Conservation (phyloP, 257 asterid species). For the Gentiana straminea region DNA sequence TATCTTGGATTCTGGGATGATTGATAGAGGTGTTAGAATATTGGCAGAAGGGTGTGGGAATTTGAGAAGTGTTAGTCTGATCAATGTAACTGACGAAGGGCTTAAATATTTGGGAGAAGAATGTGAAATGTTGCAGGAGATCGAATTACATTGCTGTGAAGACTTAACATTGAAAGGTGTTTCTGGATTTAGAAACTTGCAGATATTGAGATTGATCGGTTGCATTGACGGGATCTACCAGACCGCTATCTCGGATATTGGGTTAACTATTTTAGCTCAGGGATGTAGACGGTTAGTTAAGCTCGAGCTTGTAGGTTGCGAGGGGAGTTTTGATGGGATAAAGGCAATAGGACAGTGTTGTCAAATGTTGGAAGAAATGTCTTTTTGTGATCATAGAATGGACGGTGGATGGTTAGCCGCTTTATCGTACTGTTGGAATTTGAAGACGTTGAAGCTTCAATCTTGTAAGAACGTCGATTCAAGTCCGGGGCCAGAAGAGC, state of each 20-base stretch:
- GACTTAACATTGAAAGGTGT: constrained; percentile 64
- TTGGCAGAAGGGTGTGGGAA: constrained; percentile 63
- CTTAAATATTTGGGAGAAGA: constrained; percentile 47
- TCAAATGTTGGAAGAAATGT: constrained; percentile 75
- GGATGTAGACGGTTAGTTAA: constrained; percentile 75
- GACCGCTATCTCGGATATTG: constrained; percentile 67
- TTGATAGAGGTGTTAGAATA: constrained; percentile 62
- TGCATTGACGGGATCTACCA: constrained; percentile 54
- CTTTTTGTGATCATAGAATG: constrained; percentile 67
- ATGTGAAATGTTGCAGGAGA: constrained; percentile 80
- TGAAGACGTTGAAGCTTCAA: constrained; percentile 68
- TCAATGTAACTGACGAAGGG: constrained; percentile 64
- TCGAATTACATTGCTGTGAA: constrained; percentile 62
- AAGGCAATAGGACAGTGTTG: constrained; percentile 88
- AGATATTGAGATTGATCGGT: constrained; percentile 67
- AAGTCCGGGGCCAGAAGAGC: constrained; percentile 71
- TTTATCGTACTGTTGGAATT: constrained; percentile 57
- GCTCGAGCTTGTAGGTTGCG: constrained; percentile 83
- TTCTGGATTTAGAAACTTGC: constrained; percentile 55
- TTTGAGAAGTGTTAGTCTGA: constrained; percentile 45
- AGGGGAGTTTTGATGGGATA: constrained; percentile 90
- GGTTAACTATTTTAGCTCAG: constrained; percentile 83
- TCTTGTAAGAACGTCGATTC: constrained; percentile 59
- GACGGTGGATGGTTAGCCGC: constrained; percentile 95
- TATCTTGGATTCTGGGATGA: constrained; percentile 30